A percentile compares a stretch with the other conserved stretches of the same genome.
These are phyloP conservation scores for Entelexis paramagnoliae DNA, from an alignment of 1,139 yeast species.

Conservation along the genomic window DNA sequence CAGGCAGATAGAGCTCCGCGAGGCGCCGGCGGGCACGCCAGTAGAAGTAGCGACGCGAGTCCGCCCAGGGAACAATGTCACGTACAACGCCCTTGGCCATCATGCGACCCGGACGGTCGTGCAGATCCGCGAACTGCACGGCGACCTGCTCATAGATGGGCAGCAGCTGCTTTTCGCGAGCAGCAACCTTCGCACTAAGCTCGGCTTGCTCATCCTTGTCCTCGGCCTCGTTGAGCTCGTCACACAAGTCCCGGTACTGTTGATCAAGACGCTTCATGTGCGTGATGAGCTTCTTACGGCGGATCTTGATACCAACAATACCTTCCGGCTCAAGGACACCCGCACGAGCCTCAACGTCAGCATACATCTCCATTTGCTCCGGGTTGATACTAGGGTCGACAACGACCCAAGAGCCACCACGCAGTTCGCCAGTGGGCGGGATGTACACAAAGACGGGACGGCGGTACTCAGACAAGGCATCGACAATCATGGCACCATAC, in stretches of 20 bases:
- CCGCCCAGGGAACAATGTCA: slow-evolving; percentile 72
- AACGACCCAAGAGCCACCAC: slow-evolving; percentile 99
- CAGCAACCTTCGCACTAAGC: slow-evolving; percentile 54
- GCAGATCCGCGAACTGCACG: slow-evolving; percentile 94
- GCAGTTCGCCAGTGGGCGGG: slow-evolving; percentile 94
- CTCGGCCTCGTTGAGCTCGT: slow-evolving; percentile 37
- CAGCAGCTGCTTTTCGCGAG: slow-evolving; percentile 67
- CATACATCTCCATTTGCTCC: slow-evolving; percentile 99
- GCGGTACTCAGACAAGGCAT: slow-evolving; percentile 88
- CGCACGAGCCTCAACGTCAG: slow-evolving; percentile 91
- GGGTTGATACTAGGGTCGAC: slow-evolving; percentile 95
- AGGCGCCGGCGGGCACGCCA: slow-evolving; percentile 97
- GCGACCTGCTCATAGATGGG: slow-evolving; percentile 90
- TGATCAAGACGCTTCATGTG: slow-evolving; percentile 87
- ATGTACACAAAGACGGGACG: slow-evolving; percentile 95
- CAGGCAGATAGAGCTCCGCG: slow-evolving; percentile 83
- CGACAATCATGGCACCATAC: slow-evolving; percentile 93
- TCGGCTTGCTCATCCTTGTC: slow-evolving; percentile 54
- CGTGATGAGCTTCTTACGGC: slow-evolving; percentile 78
- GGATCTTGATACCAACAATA: slow-evolving; percentile 95
- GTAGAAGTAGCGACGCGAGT: slow-evolving; percentile 93
- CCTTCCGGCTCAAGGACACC: slow-evolving; percentile 99
- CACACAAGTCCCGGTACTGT: slow-evolving; percentile 58
- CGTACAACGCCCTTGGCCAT: slow-evolving; percentile 84
- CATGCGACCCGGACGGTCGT: slow-evolving; percentile 97